Base-by-base conservation (phyloP, 2,329 filamentous ascomycete genomes). In the Exophiala sp. region DNA sequence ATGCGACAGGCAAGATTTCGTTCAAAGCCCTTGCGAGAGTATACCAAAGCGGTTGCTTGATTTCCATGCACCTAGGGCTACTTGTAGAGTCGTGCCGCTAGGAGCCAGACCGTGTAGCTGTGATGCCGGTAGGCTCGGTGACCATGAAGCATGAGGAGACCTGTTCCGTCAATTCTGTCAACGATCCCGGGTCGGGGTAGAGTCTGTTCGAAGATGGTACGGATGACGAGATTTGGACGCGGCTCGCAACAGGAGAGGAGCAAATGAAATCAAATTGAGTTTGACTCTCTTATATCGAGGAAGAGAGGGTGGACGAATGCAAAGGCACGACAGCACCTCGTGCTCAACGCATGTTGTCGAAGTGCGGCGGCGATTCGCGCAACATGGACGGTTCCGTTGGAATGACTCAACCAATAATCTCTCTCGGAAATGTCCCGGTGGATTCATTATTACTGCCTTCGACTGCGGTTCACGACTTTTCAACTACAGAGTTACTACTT, bases 1-100 rank as follows among this genome's bases (percentile, higher is more conserved):
- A 54, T 54, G 41, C 48, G 43, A 49, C 8, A 11, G 19, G 29
- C 19, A 14, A 22, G n/a, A n/a, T n/a, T n/a, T n/a, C n/a, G n/a
- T n/a, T n/a, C 8, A 44, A 21, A 16, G 43, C 30, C 21, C 39
- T 16, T 21, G 21, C 48, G n/a, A 13, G 14, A n/a, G n/a, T n/a
- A n/a, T n/a, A n/a, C n/a, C n/a, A n/a, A n/a, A n/a, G n/a, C n/a
- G n/a, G n/a, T n/a, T n/a, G n/a, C n/a, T n/a, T n/a, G n/a, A n/a
- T n/a, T n/a, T n/a, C n/a, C n/a, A n/a, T n/a, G n/a, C n/a, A n/a
- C n/a, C n/a, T n/a, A n/a, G n/a, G n/a, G n/a, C n/a, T n/a, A n/a
- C n/a, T n/a, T n/a, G n/a, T n/a, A 13, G 29, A 3, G 11, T 3
- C 6, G 29, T 32, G 29, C 29, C 3, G 7, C 11, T n/a, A n/a